phyloP scores from a whole-genome alignment of 106 monocot genomes.

The Phalaenopsis equestris region DNA sequence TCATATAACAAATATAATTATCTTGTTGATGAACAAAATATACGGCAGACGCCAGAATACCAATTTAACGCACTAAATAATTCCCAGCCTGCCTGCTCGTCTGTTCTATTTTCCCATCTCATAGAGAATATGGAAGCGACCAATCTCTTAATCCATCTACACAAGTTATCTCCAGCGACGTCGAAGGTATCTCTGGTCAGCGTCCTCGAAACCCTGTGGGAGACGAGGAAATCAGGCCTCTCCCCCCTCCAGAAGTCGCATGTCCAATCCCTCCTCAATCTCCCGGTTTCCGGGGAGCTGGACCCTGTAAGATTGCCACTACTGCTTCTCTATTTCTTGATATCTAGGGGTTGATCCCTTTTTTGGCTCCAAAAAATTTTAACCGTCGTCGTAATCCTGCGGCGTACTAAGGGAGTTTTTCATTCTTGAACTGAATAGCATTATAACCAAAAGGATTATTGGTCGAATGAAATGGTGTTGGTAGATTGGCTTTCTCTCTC shows the following conservation, averaged over 20 bases:
- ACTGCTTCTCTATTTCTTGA: background rate
- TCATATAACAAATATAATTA: no score
- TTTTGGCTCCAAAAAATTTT: background rate
- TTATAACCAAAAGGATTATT: background rate
- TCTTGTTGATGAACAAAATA: no score
- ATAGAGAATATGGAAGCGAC: background rate
- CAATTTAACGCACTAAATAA: no score
- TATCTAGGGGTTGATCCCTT: background rate
- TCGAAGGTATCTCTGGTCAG: slow-evolving; percentile 24
- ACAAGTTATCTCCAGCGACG: slow-evolving; percentile 16
- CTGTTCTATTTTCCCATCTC: no score
- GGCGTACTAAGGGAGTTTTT: background rate
- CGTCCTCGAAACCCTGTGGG: slow-evolving; percentile 47
- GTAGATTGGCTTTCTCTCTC: background rate
- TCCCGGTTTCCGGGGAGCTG: slow-evolving; percentile 27
- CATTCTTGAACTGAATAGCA: background rate
- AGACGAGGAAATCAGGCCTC: slow-evolving; percentile 40
- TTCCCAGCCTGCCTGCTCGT: no score
- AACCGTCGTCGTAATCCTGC: no score
- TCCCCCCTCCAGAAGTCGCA: slow-evolving; percentile 20
- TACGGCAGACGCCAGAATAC: no score
- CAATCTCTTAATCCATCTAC: slow-evolving; percentile 15
- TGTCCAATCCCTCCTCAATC: slow-evolving; percentile 40
- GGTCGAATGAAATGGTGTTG: background rate
- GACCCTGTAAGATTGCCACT: slow-evolving; percentile 23